Evolutionary conservation across 441 rosid species (phyloP).

Genomic region (Pelargonium australe): DNA sequence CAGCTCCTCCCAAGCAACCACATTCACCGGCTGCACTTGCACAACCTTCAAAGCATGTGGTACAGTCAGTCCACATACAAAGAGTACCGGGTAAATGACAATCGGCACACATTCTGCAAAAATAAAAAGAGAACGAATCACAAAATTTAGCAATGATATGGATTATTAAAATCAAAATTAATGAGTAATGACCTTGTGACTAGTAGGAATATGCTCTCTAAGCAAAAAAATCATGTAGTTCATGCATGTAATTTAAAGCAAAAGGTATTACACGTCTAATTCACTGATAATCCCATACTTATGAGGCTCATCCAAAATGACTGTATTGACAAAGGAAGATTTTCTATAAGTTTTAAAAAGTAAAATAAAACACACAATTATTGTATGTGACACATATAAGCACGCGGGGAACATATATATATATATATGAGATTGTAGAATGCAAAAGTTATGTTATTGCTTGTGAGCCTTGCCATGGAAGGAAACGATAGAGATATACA

Average conservation of each 20-base stretch:
- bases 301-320: background rate
- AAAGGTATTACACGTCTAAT: background rate
- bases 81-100: constrained; percentile 99
- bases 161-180: background rate
- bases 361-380: background rate
- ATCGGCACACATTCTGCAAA: constrained; percentile 87
- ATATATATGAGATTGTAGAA: too few species aligned
- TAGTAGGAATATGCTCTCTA: background rate
- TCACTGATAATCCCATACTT: background rate
- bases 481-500: background rate
- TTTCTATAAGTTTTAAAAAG: background rate
- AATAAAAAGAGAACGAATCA: constrained; percentile 12
- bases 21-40: constrained; percentile 93
- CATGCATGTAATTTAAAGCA: background rate
- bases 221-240: background rate
- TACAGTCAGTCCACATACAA: constrained; percentile 99
- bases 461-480: background rate
- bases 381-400: too few species aligned
- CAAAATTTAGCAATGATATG: background rate
- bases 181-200: background rate
- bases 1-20: constrained; percentile 98
- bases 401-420: too few species aligned
- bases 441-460: background rate
- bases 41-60: constrained; percentile 94
- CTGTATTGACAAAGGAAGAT: background rate